phyloP scores from a whole-genome alignment of 139 green algal species.

The Tetradesmus lagerheimii region DNA sequence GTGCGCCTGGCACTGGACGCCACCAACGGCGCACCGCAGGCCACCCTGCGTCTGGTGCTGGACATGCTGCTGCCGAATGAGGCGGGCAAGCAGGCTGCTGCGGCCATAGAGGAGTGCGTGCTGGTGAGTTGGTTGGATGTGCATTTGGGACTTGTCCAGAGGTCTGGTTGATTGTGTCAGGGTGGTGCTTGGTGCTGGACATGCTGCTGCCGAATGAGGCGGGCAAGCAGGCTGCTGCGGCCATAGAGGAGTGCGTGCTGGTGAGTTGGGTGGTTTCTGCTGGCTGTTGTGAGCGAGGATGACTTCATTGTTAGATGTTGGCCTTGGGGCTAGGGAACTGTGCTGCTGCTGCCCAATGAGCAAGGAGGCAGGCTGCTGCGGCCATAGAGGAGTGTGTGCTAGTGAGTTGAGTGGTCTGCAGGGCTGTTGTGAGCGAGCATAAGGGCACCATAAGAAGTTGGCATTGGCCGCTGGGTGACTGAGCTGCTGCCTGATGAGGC shows the following conservation, averaged over 20 bases:
- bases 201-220: constrained; percentile 66
- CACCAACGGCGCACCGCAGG: neutral
- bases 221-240: constrained; percentile 41
- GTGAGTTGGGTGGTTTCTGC: neutral
- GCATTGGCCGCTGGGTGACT: too few species aligned
- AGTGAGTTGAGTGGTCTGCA: neutral
- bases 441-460: too few species aligned
- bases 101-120: constrained; percentile 57
- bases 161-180: too few species aligned
- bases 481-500: constrained; percentile 62
- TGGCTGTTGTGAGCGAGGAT: too few species aligned
- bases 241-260: constrained; percentile 56
- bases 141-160: too few species aligned
- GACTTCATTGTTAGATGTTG: too few species aligned
- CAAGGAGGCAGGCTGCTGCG: constrained; percentile 44
- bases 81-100: constrained; percentile 43
- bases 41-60: constrained; percentile 57
- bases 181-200: constrained; percentile 54
- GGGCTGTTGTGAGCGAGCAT: too few species aligned
- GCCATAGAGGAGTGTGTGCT: constrained; percentile 57
- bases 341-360: constrained; percentile 67
- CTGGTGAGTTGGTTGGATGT: neutral
- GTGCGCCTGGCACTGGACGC: neutral
- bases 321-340: constrained; percentile 63
- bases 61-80: constrained; percentile 68